Evolutionary conservation across 139 green algal genomes (phyloP).

Genomic region (Zygnema circumcarinatum): DNA sequence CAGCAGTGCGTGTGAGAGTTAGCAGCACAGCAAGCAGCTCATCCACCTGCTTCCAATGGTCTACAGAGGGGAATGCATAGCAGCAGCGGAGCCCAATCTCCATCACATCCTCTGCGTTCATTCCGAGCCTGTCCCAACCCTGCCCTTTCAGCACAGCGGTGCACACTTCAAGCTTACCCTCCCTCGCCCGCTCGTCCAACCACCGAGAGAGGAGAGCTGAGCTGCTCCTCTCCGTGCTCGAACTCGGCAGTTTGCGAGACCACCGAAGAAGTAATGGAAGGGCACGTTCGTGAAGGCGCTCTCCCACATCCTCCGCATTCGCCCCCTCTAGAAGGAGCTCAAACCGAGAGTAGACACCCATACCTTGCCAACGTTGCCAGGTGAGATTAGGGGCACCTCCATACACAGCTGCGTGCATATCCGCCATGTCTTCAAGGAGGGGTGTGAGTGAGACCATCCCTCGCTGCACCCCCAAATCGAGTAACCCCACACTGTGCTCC

Average conservation of each 20-base stretch:
- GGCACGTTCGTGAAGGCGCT: slow-evolving; percentile 30
- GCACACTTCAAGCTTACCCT: neutral
- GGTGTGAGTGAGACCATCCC: slow-evolving; percentile 20
- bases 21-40: neutral
- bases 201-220: slow-evolving; percentile 13
- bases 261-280: slow-evolving; percentile 48
- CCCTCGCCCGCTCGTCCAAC: neutral
- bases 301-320: neutral
- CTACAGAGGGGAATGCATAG: slow-evolving; percentile 24
- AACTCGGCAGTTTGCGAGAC: neutral
- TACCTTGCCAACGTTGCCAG: slow-evolving; percentile 28
- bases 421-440: slow-evolving; percentile 36
- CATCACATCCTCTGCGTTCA: slow-evolving; percentile 9
- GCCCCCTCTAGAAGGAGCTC: slow-evolving; percentile 6
- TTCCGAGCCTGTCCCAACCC: neutral
- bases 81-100: slow-evolving; percentile 29
- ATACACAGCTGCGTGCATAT: slow-evolving; percentile 48
- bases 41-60: slow-evolving; percentile 25
- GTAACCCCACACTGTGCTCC: slow-evolving; percentile 38
- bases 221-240: neutral
- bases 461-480: slow-evolving; percentile 36
- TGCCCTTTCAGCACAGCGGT: neutral
- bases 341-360: slow-evolving; percentile 39
- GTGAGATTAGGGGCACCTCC: slow-evolving; percentile 26
- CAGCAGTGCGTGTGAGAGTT: neutral